A percentile compares a stretch with the other conserved stretches of the same genome.
These are phyloP conservation scores for Phytophthora fragariae DNA, from an alignment of 352 stramenopile genomes.

Conservation along the genomic window DNA sequence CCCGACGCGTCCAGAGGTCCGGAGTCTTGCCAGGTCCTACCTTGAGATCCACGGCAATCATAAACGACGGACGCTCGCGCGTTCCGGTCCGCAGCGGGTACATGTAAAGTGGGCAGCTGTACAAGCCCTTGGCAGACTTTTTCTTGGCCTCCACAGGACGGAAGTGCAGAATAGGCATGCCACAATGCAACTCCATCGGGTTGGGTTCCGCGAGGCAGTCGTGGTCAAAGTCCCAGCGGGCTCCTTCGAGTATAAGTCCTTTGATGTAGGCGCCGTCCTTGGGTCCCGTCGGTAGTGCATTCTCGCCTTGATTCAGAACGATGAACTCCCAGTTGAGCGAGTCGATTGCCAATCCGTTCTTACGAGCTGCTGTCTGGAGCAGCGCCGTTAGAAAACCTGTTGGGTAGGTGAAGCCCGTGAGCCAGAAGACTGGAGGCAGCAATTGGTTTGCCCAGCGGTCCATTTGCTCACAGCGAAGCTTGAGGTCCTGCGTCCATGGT, in stretches of 20 bases:
- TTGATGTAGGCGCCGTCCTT: conserved; percentile 94
- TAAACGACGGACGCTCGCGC: conserved; percentile 94
- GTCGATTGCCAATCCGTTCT: conserved; percentile 96
- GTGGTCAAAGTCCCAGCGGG: conserved; percentile 92
- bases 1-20: conserved; percentile 95
- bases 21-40: conserved; percentile 83
- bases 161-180: conserved; percentile 95
- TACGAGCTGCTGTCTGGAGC: conserved; percentile 94
- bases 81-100: conserved; percentile 97
- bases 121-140: conserved; percentile 92
- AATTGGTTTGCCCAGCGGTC: conserved; percentile 86
- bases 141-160: conserved; percentile 96
- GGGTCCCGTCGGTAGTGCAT: conserved; percentile 76
- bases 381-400: conserved; percentile 97
- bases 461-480: conserved; percentile 92
- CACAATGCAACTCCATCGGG: conserved; percentile 92
- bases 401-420: conserved; percentile 96
- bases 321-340: conserved; percentile 96
- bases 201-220: conserved; percentile 90
- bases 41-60: conserved; percentile 95
- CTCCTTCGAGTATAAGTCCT: conserved; percentile 93
- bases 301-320: conserved; percentile 90
- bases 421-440: conserved; percentile 94
- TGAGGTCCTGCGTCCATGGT: conserved; percentile 94
- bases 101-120: conserved; percentile 96